Conservation (phyloP, 2,329 filamentous ascomycete species). For the Trichoderma pleuroti region DNA sequence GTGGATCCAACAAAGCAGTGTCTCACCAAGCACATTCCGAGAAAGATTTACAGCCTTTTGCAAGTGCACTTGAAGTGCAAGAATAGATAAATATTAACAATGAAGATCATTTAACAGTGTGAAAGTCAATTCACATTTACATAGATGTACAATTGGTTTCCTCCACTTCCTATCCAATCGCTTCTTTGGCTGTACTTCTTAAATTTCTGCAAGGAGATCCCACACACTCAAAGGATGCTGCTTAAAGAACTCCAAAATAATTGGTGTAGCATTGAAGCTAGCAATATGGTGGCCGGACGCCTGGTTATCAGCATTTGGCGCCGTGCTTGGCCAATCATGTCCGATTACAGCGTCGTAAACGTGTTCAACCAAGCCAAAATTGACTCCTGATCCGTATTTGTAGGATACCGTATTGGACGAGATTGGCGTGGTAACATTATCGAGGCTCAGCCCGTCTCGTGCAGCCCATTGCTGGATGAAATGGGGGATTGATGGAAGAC, state of each 20-base stretch:
- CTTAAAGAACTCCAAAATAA: not conserved
- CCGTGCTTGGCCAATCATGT: not conserved
- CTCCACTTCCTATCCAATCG: not conserved
- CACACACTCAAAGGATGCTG: not conserved
- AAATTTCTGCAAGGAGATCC: not conserved
- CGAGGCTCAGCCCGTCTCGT: not conserved
- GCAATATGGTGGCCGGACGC: not conserved
- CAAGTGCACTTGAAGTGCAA: not conserved
- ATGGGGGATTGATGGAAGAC: constrained; percentile 1
- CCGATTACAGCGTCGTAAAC: not conserved
- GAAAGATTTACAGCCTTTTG: not conserved
- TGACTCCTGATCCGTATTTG: not conserved
- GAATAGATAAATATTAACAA: not conserved
- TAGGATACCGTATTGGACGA: not conserved
- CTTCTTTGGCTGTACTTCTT: too few relatives aligned
- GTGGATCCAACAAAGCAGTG: not conserved
- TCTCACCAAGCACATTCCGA: not conserved
- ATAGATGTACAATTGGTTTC: not conserved
- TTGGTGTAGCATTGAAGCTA: not conserved
- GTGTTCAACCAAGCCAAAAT: not conserved
- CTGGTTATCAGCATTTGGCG: not conserved
- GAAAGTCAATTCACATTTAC: not conserved
- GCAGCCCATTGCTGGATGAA: constrained; percentile 6
- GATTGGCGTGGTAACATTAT: not conserved
- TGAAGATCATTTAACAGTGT: not conserved